phyloP scores from a whole-genome alignment of 768 basidiomycete species.

The Pulveroboletus sp. region DNA sequence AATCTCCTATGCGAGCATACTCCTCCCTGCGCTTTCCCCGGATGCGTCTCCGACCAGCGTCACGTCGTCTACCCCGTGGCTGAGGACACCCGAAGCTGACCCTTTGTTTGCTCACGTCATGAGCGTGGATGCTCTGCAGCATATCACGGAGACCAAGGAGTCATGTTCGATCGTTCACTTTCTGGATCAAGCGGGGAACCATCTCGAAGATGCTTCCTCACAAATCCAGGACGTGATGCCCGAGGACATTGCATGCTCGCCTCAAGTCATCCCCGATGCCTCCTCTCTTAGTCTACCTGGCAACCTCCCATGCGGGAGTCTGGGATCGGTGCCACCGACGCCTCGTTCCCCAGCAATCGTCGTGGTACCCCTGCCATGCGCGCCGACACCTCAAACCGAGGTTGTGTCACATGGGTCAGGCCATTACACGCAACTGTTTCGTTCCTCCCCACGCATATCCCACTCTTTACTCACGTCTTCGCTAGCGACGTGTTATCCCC shows the following conservation, averaged over 20 bases:
- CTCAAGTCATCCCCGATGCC: not conserved
- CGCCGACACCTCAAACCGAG: not conserved
- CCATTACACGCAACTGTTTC: not conserved
- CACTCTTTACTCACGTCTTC: constrained; percentile 2
- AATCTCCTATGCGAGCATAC: not conserved
- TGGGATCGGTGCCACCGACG: not conserved
- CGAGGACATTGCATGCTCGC: constrained; percentile 22
- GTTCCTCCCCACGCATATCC: not conserved
- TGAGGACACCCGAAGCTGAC: constrained; percentile 15
- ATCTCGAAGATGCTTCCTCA: constrained; percentile 11
- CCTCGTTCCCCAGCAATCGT: not conserved
- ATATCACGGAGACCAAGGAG: not conserved
- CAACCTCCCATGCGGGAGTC: not conserved
- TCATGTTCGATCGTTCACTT: not conserved
- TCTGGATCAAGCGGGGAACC: constrained; percentile 12
- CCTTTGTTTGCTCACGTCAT: not conserved
- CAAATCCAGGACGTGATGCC: constrained; percentile 7
- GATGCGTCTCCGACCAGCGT: constrained; percentile 22
- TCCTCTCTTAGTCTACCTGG: not conserved
- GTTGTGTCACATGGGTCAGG: not conserved
- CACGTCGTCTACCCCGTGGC: constrained; percentile 21
- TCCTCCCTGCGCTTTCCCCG: constrained; percentile 20
- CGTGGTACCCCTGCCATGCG: not conserved
- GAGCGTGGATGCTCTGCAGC: not conserved
- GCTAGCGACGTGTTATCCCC: not conserved